Evolutionary conservation across 176 grass and related monocot species (phyloP).

Genomic region (Guadua angustifolia): DNA sequence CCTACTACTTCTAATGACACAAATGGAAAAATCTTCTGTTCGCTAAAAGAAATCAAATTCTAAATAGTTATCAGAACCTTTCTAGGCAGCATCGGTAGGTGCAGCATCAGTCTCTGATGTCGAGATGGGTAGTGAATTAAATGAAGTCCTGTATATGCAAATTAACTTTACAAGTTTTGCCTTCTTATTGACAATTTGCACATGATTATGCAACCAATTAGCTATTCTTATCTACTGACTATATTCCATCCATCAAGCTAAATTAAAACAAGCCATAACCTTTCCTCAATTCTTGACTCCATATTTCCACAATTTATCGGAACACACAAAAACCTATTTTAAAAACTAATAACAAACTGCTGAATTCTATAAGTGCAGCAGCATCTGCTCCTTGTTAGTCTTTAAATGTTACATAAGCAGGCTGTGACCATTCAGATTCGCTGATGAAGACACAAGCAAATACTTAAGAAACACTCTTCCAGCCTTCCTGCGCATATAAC

Average conservation of each 20-base stretch:
- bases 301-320: neutral
- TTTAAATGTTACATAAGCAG: no score
- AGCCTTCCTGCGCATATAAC: no score
- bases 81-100: constrained; percentile 41
- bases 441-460: no score
- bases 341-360: constrained; percentile 1
- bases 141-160: neutral
- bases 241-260: neutral
- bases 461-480: no score
- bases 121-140: constrained; percentile 4
- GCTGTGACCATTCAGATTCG: no score
- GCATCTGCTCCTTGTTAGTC: no score
- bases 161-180: neutral
- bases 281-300: neutral
- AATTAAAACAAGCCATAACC: neutral
- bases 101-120: constrained; percentile 31
- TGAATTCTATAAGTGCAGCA: neutral
- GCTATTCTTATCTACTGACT: neutral
- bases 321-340: neutral
- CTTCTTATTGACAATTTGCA: neutral
- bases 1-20: constrained; percentile 20
- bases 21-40: constrained; percentile 26
- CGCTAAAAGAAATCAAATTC: constrained; percentile 91
- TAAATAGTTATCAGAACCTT: constrained; percentile 75
- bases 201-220: neutral